Base-by-base conservation (phyloP, 306 rosid species). In the Lotus japonicus region DNA sequence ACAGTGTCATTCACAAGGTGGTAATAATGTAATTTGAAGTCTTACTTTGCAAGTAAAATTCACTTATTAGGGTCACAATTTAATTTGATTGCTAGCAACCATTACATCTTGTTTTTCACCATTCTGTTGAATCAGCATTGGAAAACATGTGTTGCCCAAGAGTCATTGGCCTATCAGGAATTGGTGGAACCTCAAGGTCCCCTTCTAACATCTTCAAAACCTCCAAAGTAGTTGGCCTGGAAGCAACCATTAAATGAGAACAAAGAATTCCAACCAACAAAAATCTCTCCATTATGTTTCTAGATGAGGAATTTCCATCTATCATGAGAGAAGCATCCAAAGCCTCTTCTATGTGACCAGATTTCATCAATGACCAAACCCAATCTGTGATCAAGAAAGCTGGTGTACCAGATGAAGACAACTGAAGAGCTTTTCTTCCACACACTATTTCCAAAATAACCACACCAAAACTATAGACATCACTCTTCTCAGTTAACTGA, bases 141-240 rank as follows among this genome's bases (percentile, higher is more conserved):
- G 63, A 59, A 62, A 68, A 44, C 8, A 86, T 84, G 36, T 78
- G 88, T 14, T 89, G 90, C 10, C 86, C 84, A 5, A 77, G 81
- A 71, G 83, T 84, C 83, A 74, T 58, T 9, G 98, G 96, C 79
- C 90, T 79, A 71, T 90, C 97, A 3, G 92, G 95, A 73, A 94
- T 82, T 49, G 78, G 72, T 50, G 96, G 96, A 68, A 94, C 86
- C 59, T 94, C 96, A n/a, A 84, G 75, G 69, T 94, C 97, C n/a
- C 97, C 96, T 82, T 90, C 97, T 88, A 94, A 76, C 97, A 94
- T 94, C 75, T 88, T 94, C 80, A 94, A 72, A 57, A 90, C 92
- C 11, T 94, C 94, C 57, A 77, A 53, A 58, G 90, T 94, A 38
- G 89, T 94, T 18, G 98, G 97, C 77, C 97, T 80, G 28, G 88